phyloP scores from a whole-genome alignment of 108 stramenopile species.

The Stephanodiscus minutulus region DNA sequence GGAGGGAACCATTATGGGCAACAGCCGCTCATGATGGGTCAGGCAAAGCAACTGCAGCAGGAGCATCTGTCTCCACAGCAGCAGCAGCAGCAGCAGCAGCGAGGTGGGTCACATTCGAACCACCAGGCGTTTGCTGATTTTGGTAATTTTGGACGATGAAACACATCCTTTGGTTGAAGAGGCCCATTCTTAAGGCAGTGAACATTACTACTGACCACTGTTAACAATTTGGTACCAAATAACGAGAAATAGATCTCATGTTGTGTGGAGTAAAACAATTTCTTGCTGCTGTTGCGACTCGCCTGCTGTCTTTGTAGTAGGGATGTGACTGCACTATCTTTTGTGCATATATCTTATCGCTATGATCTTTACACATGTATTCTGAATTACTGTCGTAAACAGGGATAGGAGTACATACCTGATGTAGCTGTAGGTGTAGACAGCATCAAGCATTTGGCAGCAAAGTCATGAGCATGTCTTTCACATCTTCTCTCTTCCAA shows the following conservation, averaged over 20 bases:
- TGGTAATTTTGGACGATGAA: slow-evolving; percentile 50
- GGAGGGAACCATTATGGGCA: slow-evolving; percentile 25
- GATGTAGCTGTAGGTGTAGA: neutral
- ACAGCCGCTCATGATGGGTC: slow-evolving; percentile 15
- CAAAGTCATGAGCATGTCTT: slow-evolving; percentile 67
- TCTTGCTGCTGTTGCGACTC: neutral
- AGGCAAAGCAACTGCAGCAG: slow-evolving; percentile 18
- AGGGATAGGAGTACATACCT: too few relatives aligned
- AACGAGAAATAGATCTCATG: neutral
- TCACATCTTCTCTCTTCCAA: slow-evolving; percentile 67
- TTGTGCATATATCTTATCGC: too few relatives aligned
- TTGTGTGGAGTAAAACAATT: neutral
- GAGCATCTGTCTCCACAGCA: slow-evolving; percentile 2
- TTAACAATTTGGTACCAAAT: neutral
- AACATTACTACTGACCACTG: neutral
- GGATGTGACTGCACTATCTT: too few relatives aligned
- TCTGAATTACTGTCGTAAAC: too few relatives aligned
- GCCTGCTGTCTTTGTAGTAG: neutral
- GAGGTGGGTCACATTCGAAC: slow-evolving; percentile 26
- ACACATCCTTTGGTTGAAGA: neutral
- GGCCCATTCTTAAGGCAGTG: neutral
- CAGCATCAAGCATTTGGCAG: slow-evolving; percentile 53
- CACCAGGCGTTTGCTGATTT: slow-evolving; percentile 46
- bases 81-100: slow-evolving; percentile 25
- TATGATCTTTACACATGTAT: too few relatives aligned